phyloP scores from a whole-genome alignment of 108 stramenopile species.

The Skeletonema marinoi region DNA sequence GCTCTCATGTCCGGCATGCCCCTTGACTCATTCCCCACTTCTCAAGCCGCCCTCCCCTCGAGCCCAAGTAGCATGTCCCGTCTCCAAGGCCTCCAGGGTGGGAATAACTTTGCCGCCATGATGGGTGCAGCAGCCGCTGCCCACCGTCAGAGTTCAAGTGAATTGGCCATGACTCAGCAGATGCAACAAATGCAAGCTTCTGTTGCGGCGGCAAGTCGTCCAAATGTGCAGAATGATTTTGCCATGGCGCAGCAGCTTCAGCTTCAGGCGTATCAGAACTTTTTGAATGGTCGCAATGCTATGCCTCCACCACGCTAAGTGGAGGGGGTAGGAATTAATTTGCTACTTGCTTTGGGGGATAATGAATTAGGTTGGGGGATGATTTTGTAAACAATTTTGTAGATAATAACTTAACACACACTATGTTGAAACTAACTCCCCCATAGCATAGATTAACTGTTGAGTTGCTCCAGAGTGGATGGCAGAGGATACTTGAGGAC shows the following conservation, averaged over 20 bases:
- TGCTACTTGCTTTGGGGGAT: not conserved
- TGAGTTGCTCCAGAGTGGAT: too few species aligned
- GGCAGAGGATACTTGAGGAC: too few species aligned
- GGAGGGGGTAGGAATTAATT: not conserved
- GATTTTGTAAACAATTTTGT: not conserved
- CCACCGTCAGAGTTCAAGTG: not conserved
- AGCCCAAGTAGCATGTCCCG: not conserved
- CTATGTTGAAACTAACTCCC: not conserved
- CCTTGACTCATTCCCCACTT: not conserved
- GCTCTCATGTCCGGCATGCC: constrained; percentile 16
- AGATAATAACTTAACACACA: not conserved
- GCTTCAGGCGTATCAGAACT: not conserved
- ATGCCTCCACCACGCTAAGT: not conserved
- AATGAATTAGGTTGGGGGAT: not conserved
- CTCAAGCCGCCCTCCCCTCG: not conserved
- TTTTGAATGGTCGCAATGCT: not conserved
- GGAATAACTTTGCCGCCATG: not conserved
- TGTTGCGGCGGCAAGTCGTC: not conserved
- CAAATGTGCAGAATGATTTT: not conserved
- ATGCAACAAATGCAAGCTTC: not conserved
- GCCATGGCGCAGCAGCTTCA: not conserved
- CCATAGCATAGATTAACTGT: too few species aligned
- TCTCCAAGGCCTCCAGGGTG: not conserved
- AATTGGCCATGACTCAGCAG: not conserved
- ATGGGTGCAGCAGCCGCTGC: not conserved